Conservation (phyloP, 139 green algal genomes). For the Penium margaritaceum region DNA sequence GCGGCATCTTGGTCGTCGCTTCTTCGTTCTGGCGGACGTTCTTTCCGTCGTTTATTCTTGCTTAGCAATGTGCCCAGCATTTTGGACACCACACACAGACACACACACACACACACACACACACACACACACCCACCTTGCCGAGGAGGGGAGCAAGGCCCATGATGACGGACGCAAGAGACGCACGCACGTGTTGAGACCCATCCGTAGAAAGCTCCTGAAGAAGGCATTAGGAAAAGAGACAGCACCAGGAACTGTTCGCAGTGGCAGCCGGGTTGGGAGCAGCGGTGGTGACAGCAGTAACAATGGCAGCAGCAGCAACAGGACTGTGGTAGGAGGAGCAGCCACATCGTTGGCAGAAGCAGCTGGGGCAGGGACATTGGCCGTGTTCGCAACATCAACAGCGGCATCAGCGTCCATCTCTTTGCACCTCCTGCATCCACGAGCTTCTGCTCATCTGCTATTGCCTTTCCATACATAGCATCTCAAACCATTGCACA, state of each 20-base stretch:
- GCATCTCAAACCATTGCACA: too few relatives aligned
- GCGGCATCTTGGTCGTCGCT: too few relatives aligned
- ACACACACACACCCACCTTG: constrained; percentile 57
- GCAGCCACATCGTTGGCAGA: background rate
- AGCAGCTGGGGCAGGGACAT: too few relatives aligned
- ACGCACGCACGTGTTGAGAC: constrained; percentile 83
- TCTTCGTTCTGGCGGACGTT: too few relatives aligned
- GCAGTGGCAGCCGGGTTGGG: too few relatives aligned
- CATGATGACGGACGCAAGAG: constrained; percentile 88
- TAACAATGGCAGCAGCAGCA: background rate
- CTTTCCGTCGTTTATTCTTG: too few relatives aligned
- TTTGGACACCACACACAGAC: constrained; percentile 85
- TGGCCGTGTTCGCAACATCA: too few relatives aligned
- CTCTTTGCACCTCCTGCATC: too few relatives aligned
- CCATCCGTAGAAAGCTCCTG: constrained; percentile 69
- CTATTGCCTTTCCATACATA: too few relatives aligned
- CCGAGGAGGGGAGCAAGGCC: constrained; percentile 82
- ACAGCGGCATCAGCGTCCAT: too few relatives aligned
- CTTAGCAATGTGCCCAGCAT: constrained; percentile 80
- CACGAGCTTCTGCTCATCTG: too few relatives aligned
- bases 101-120: constrained; percentile 81
- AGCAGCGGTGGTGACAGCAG: background rate
- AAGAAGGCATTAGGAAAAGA: background rate
- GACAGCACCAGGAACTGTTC: too few relatives aligned
- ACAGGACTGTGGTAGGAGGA: background rate